Evolutionary conservation across 176 grass and related monocot species (phyloP), one percentile per base, ranked within the genome.

Genomic region (Phragmites australis): DNA sequence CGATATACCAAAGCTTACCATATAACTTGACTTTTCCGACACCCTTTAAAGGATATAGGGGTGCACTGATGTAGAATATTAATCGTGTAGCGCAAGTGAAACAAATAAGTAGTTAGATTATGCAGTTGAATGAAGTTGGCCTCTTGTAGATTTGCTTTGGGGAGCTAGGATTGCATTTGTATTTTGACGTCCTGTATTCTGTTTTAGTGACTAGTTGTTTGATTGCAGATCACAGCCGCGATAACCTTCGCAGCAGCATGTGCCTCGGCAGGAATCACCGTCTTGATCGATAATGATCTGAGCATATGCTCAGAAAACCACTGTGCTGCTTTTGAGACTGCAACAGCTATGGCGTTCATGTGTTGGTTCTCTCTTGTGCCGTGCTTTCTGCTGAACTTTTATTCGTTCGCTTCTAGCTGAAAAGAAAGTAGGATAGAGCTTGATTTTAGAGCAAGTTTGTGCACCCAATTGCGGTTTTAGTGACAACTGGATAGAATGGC

Each of bases 271-370:
- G 95, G 88, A 64, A 91, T 98, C 69, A 98, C 95, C 0, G 83
- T 91, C 37, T 45, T 98, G 51, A 98, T 98, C 63, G 81, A 89
- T 37, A 83, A 89, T 17, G 95, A 98, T 65, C 86, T 98, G 42
- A 74, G 84, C 70, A 77, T 98, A 39, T 94, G 95, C 66, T 48
- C 74, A 1, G 63, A 87, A 34, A 98, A 98, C 48, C 88, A 94
- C 21, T 98, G 95, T 65, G 82, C 77, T 18, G 87, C 81, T 59
- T 98, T 98, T 41, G 77, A 91, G 47, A 87, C 83, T 3, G 83
- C 95, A 9, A 90, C 86, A 18, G 88, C 95, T 6, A 98, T 98
- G 95, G 88, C 74, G 13, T 98, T 98, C 79, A 85, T 98, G 52
- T 94, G 95, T 73, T 98, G 92, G 75, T 91, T 98, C 75, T 81